Base-by-base conservation (phyloP, 176 grass and related monocot genomes). In the Otatea glauca region DNA sequence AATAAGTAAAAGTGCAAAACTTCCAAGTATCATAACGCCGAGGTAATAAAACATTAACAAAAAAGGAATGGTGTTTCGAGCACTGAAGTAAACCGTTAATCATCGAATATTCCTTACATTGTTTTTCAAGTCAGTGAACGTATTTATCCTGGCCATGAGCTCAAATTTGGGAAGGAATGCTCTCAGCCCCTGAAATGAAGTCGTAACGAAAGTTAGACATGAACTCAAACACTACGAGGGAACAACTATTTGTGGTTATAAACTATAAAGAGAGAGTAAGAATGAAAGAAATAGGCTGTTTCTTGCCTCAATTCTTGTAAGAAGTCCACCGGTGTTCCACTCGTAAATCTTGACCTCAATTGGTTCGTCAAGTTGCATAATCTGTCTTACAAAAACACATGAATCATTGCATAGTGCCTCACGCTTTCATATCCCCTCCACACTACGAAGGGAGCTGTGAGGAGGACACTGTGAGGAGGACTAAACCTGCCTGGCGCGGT, bases 141-240 rank as follows among this genome's bases (percentile, higher is more conserved):
- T 94, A 50, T 58, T 87, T 85, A 90, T 88, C 83, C 74, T 90
- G 58, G 90, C 94, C 88, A 94, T 81, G 38, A 98, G 76, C 76
- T 96, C 96, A 77, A 90, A 86, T 83, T 98, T 96, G 73, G 96
- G 91, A 81, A 95, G 89, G 78, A 95, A 96, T 75, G 89, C 91
- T 83, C 96, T 88, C 73, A 98, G 38, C 5, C 96, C 96, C 91
- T 94, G 89, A 90, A 90, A 81, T 62, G 8, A 86, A 87, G n/a
- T 50, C 29, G 45, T 66, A n/a, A 9, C 11, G 61, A 10, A 78
- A 55, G 29, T 85, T 74, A 80, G 0, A 85, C 20, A 65, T 35
- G 35, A 86, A 72, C 8, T 77, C 18, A 87, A 76, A 64, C n/a
- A 67, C 47, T 53, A 69, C 23, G 70, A 37, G 12, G 9, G 4